Evolutionary conservation across 139 green algal genomes (phyloP).

Genomic region (Mychonastes homosphaera): DNA sequence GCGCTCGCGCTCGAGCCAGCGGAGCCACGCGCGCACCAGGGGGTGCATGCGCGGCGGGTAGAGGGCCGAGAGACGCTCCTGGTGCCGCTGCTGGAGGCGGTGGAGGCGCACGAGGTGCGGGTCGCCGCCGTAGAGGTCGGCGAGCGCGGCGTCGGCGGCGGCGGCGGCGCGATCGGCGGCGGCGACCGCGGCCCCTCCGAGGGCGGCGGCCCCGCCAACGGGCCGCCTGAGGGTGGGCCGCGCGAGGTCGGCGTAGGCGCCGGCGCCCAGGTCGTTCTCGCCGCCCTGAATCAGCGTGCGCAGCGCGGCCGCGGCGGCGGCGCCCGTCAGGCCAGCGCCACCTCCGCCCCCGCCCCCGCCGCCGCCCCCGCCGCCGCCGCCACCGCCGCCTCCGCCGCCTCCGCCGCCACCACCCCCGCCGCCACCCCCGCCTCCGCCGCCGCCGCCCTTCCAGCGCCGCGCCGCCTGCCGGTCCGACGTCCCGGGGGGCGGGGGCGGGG

Average conservation of each 20-base stretch:
- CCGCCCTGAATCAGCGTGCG: too few relatives aligned
- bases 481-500: background rate
- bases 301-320: too few relatives aligned
- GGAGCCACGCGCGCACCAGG: background rate
- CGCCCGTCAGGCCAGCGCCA: background rate
- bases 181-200: too few relatives aligned
- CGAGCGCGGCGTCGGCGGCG: background rate
- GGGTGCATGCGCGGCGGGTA: background rate
- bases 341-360: too few relatives aligned
- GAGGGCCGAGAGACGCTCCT: too few relatives aligned
- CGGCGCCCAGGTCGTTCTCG: too few relatives aligned
- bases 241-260: too few relatives aligned
- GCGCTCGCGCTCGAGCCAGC: background rate
- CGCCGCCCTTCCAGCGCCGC: background rate
- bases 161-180: too few relatives aligned
- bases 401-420: background rate
- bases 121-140: background rate
- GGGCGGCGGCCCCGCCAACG: too few relatives aligned
- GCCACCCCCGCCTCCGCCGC: constrained; percentile 1
- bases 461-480: background rate
- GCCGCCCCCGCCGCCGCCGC: too few relatives aligned
- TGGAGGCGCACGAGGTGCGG: background rate
- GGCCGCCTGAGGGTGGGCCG: too few relatives aligned
- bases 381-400: background rate
- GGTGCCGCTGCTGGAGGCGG: background rate